Evolutionary conservation across 176 grass and related monocot species (phyloP), one percentile per base, ranked within the genome.

Genomic region (Tillandsia leiboldiana): DNA sequence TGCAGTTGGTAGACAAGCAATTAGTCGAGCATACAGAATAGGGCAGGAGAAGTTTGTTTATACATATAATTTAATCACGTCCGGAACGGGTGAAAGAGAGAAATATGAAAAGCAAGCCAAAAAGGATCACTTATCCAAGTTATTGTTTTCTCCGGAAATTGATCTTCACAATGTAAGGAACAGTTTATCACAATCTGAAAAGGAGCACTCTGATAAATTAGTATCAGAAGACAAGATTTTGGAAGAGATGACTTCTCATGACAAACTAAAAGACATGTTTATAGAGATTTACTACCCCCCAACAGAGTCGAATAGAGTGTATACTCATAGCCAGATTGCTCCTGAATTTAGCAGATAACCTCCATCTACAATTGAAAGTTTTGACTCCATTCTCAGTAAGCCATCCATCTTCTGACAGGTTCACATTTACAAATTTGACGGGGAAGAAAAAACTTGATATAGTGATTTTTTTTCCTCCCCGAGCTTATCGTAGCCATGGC

Each of bases 11-110:
- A 90, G 80, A 74, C 93, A 97, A 71, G 89, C 93, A 2, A 87
- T 91, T 75, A 81, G 84, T n/a, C 84, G 93, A 68, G 93, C 89
- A 8, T 97, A 81, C 20, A 81, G 89, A 67, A 83, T 92, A 42
- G 93, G 93, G 0, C 93, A 92, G 74, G 9, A 92, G 72, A 92
- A 82, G 74, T 75, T 90, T 74, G 93, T 92, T 11, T 77, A 92
- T 68, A 84, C 89, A 0, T 97, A 97, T 74, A 92, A 90, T 70
- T 56, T 97, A 61, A 92, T 97, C 33, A 74, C 81, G 49, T 50
- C 52, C 71, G 93, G 93, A 42, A 92, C 89, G 50, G 72, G 70
- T 28, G 93, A 97, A 76, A 85, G 75, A 54, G 80, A 75, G 17
- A 97, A 92, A 63, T 90, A 87, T 53, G 79, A 76, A 26, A 86